Evolutionary conservation across 331 rosid genomes (phyloP).

Genomic region (Quercus tomentella): DNA sequence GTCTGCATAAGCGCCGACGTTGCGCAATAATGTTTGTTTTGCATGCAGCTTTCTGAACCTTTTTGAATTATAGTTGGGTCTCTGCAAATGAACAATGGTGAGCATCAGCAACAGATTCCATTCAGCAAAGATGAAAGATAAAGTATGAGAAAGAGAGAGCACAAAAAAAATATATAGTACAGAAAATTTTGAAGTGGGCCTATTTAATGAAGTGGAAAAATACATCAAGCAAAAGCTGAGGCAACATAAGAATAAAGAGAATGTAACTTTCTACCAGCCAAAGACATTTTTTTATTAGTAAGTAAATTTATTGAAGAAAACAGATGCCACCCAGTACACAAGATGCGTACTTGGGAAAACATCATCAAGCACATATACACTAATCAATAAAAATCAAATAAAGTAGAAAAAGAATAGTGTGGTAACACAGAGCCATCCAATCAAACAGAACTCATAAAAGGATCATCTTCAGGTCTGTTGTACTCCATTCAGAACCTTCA

Average conservation of each 20-base stretch:
- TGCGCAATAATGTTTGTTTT: slow-evolving; percentile 54
- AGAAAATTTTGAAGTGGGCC: background rate
- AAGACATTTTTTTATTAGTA: background rate
- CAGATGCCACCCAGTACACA: too few species aligned
- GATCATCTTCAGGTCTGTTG: too few species aligned
- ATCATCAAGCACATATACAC: too few species aligned
- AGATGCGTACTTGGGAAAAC: too few species aligned
- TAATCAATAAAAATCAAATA: too few species aligned
- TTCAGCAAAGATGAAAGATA: background rate
- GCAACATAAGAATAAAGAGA: background rate
- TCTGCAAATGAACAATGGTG: slow-evolving; percentile 36
- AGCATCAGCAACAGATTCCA: background rate
- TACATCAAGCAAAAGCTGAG: background rate
- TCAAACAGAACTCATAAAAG: too few species aligned
- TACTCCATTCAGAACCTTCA: too few species aligned
- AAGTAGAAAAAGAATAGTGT: too few species aligned
- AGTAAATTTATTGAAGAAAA: too few species aligned
- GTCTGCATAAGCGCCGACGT: slow-evolving; percentile 61
- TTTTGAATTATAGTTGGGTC: slow-evolving; percentile 40
- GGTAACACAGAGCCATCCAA: too few species aligned
- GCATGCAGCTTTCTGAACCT: slow-evolving; percentile 37
- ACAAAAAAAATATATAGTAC: background rate
- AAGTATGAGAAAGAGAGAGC: background rate
- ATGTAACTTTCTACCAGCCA: background rate
- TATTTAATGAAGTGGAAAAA: too few species aligned